Conservation (phyloP, 2,329 filamentous ascomycete species). For the Ascocoryne sarcoides region DNA sequence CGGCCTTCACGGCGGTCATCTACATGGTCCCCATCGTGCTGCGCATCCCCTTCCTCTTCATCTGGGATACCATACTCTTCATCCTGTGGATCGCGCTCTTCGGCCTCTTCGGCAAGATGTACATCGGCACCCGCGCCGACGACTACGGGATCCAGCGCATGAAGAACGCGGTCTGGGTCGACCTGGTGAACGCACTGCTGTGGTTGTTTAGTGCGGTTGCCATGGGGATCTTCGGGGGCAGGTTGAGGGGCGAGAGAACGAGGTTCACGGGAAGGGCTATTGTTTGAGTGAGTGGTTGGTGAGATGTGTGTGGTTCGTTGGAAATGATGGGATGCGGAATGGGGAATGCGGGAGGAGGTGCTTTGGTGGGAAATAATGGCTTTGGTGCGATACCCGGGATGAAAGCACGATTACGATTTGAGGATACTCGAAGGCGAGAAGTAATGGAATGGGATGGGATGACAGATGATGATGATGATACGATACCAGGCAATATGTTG, state of each 20-base stretch:
- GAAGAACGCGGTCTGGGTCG: conserved; percentile 82
- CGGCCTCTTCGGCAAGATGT: conserved; percentile 74
- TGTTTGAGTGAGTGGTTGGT: conserved; percentile 31
- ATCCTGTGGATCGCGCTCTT: conserved; percentile 76
- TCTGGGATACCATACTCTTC: conserved; percentile 64
- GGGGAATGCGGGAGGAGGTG: conserved; percentile 1
- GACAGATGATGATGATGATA: neutral
- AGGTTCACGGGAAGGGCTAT: conserved; percentile 52
- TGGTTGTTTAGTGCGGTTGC: conserved; percentile 60
- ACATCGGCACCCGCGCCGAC: conserved; percentile 59
- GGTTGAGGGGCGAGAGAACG: conserved; percentile 41
- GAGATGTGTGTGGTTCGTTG: neutral
- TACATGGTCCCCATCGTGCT: conserved; percentile 57
- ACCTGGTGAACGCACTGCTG: conserved; percentile 63
- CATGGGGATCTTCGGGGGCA: conserved; percentile 50
- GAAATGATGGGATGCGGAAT: conserved; percentile 2
- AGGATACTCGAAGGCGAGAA: no score
- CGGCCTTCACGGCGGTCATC: conserved; percentile 53
- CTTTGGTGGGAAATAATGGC: neutral
- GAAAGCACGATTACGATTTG: no score
- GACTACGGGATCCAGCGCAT: conserved; percentile 60
- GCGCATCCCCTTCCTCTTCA: conserved; percentile 45
- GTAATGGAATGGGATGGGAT: no score
- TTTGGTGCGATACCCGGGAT: neutral
- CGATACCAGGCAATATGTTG: neutral